Conservation (phyloP, 495 filamentous ascomycete species). For the Darksidea phi region DNA sequence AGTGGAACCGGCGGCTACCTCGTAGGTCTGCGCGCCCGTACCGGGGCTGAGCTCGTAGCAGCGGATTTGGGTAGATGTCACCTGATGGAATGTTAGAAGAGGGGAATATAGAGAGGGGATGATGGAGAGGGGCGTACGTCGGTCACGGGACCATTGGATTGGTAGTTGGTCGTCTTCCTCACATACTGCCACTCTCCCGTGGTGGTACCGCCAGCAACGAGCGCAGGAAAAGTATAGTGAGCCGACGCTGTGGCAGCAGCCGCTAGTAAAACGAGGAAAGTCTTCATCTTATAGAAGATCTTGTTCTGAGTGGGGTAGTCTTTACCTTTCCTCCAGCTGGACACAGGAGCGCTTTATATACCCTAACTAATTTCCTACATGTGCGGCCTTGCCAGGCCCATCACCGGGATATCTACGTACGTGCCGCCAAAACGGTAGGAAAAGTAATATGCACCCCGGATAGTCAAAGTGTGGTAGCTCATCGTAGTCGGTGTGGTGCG, state of each 20-base stretch:
- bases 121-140: not conserved
- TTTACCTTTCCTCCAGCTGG: not conserved
- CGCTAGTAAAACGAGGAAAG: conserved; percentile 18
- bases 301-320: not conserved
- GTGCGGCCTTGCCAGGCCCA: no score
- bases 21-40: conserved; percentile 42
- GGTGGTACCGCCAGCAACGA: conserved; percentile 20
- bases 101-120: no score
- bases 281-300: conserved; percentile 23
- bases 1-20: conserved; percentile 46
- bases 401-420: not conserved
- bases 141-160: not conserved
- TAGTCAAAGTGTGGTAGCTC: conserved; percentile 6
- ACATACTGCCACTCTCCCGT: conserved; percentile 51
- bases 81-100: conserved; percentile 25
- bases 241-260: conserved; percentile 19
- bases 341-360: no score
- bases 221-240: conserved; percentile 32
- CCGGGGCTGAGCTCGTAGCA: conserved; percentile 52
- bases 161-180: conserved; percentile 29
- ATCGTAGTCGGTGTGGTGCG: not conserved
- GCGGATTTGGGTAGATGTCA: conserved; percentile 48
- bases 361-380: not conserved
- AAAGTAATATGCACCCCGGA: conserved; percentile 26
- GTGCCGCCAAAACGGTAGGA: not conserved